A percentile compares a stretch with the other conserved stretches of the same genome.
These are phyloP conservation scores for Agaricales sp. DNA, from an alignment of 1,284 basidiomycete species.

Conservation along the genomic window DNA sequence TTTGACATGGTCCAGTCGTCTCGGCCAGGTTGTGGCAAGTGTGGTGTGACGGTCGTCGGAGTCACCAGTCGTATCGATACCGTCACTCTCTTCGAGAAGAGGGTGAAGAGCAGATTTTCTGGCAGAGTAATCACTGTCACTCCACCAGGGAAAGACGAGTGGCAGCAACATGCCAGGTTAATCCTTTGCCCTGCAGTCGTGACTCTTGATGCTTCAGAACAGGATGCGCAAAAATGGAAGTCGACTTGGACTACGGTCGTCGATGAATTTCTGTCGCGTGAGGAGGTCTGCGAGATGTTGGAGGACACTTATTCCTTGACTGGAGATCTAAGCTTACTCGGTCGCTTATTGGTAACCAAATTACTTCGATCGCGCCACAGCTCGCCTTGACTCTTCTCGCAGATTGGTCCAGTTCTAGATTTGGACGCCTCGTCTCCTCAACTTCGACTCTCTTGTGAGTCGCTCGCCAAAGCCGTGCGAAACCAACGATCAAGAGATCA, in stretches of 20 bases:
- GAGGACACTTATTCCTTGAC: conserved; percentile 57
- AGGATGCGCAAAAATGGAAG: conserved; percentile 13
- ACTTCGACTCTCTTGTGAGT: background rate
- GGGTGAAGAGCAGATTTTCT: conserved; percentile 93
- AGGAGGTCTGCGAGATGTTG: conserved; percentile 30
- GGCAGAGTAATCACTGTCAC: conserved; percentile 74
- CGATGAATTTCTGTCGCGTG: conserved; percentile 42
- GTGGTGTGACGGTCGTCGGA: conserved; percentile 77
- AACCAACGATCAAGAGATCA: conserved; percentile 22
- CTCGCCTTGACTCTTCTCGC: no score
- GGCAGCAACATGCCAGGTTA: conserved; percentile 36
- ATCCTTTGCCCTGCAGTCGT: conserved; percentile 34
- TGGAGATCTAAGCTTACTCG: conserved; percentile 57
- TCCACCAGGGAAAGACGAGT: conserved; percentile 38
- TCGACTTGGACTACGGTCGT: conserved; percentile 54
- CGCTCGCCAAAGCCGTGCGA: conserved; percentile 17
- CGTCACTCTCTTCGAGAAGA: conserved; percentile 84
- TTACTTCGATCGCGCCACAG: no score
- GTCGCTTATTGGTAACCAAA: conserved; percentile 55
- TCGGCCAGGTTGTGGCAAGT: conserved; percentile 38
- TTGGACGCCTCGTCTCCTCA: background rate
- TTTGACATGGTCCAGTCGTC: conserved; percentile 72
- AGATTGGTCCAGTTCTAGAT: conserved; percentile 16
- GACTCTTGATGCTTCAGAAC: no score
- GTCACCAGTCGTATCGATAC: conserved; percentile 78